Percentiles rank a stretch among this genome's conserved stretches.
Conservation (phyloP, 108 stramenopile species). For the Skeletonema marinoi region DNA sequence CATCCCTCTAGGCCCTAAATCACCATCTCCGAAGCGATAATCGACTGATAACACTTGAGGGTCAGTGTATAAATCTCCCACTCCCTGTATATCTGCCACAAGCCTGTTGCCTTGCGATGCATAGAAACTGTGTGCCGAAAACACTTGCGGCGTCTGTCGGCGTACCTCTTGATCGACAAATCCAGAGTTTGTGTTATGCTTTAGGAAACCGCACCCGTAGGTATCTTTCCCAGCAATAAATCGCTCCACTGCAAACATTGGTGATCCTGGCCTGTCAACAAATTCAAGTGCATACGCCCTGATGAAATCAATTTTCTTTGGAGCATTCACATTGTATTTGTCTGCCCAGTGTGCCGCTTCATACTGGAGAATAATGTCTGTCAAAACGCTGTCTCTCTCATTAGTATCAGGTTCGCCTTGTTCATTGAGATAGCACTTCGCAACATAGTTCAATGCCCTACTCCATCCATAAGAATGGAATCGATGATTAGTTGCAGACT, state of each 20-base stretch:
- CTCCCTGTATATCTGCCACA: slow-evolving; percentile 89
- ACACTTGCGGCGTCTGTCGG: slow-evolving; percentile 83
- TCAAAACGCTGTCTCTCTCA: slow-evolving; percentile 63
- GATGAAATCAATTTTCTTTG: slow-evolving; percentile 76
- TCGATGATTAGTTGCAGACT: slow-evolving; percentile 68
- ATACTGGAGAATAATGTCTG: slow-evolving; percentile 79
- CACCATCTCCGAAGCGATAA: slow-evolving; percentile 84
- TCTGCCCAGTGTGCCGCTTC: slow-evolving; percentile 79
- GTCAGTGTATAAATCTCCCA: slow-evolving; percentile 90
- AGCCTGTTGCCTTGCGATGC: slow-evolving; percentile 73
- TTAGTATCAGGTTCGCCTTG: slow-evolving; percentile 54
- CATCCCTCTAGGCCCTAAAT: slow-evolving; percentile 84
- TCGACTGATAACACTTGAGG: slow-evolving; percentile 79
- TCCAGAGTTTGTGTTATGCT: slow-evolving; percentile 86
- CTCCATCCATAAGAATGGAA: slow-evolving; percentile 82
- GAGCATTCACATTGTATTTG: slow-evolving; percentile 71
- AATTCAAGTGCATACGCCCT: slow-evolving; percentile 83
- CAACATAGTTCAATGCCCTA: slow-evolving; percentile 72
- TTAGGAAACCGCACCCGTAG: slow-evolving; percentile 77
- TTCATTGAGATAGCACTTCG: slow-evolving; percentile 64
- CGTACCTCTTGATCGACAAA: slow-evolving; percentile 74
- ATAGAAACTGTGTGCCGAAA: slow-evolving; percentile 82
- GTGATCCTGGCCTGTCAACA: slow-evolving; percentile 59
- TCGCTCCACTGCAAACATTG: slow-evolving; percentile 82
- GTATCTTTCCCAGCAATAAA: slow-evolving; percentile 74